Evolutionary conservation across 1,284 basidiomycete species (phyloP), one percentile per base, ranked within the genome.

Genomic region (Trichosporon asahii): DNA sequence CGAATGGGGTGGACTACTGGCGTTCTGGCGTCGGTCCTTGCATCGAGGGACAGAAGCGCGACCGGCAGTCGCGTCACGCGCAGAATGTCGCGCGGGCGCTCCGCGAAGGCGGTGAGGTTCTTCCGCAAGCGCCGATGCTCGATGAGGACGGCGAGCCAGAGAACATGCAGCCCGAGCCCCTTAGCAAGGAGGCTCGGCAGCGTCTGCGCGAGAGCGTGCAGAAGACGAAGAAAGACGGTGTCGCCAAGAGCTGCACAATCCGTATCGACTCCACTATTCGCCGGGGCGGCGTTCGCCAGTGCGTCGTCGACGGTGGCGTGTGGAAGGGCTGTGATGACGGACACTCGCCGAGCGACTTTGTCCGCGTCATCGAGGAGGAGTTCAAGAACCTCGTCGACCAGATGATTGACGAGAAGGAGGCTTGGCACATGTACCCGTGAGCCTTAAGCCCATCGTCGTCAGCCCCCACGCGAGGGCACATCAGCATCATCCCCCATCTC

Each of bases 321-420:
- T 95, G 93, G 93, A 90, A 90, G 77, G 85, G 90, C 44, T 95
- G 93, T 82, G 90, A 94, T 84, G 88, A 88, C 72, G 93, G 93
- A 18, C 92, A 94, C 79, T 81, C 86, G 37, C 85, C 88, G 31
- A 81, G 85, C 15, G 92, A 94, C 80, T 94, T 95, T 82, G 87
- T 92, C 55, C 84, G 86, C 69, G 90, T 91, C 79, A 94, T 95
- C 76, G 88, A 92, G 69, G 85, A 87, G 33, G 93, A 91, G 79
- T 92, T 76, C 70, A 70, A 78, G 66, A 68, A 74, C 63, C 76
- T 82, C 33, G 27, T n/a, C 29, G 18, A 31, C 29, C 27, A 61
- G 15, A 61, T 61, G 29, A 31, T 61, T 15, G 27, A n/a, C 57
- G 29, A 31, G 57, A 31, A 61, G 57, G 57, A 61, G 27, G 29